These are phyloP conservation scores for Aurinia saxatilis DNA, from an alignment of 345 rosid genomes.

Conservation along the genomic window DNA sequence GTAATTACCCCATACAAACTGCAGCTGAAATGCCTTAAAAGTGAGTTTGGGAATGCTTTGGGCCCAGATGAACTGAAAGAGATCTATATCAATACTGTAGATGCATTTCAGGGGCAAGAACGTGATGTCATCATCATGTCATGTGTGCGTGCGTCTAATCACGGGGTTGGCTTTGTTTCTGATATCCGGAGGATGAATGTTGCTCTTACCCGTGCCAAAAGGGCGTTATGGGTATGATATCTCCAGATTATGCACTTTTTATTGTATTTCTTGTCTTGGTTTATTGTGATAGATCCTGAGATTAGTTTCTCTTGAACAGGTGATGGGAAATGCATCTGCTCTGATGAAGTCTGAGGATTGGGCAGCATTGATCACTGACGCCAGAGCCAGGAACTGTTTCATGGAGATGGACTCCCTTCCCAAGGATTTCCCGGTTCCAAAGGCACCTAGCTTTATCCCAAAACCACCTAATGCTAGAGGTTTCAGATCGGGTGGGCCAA, in stretches of 20 bases:
- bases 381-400: constrained; percentile 81
- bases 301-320: constrained; percentile 40
- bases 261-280: neutral
- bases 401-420: constrained; percentile 93
- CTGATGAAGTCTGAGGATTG: constrained; percentile 82
- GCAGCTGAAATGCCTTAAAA: constrained; percentile 92
- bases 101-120: constrained; percentile 99
- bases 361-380: constrained; percentile 85
- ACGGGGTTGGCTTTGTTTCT: constrained; percentile 95
- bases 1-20: constrained; percentile 96
- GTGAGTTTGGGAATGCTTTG: constrained; percentile 70
- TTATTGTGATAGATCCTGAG: neutral
- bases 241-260: neutral
- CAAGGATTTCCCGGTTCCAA: constrained; percentile 53
- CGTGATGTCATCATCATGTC: constrained; percentile 99
- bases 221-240: constrained; percentile 87
- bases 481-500: constrained; percentile 60
- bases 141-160: constrained; percentile 94
- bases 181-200: constrained; percentile 99
- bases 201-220: constrained; percentile 96
- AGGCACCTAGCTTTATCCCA: constrained; percentile 46
- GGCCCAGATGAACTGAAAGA: constrained; percentile 90
- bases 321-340: constrained; percentile 93
- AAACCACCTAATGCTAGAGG: constrained; percentile 58
- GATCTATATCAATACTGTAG: constrained; percentile 91